Base-by-base conservation (phyloP, 2,329 filamentous ascomycete genomes). In the Sclerotinia borealis region DNA sequence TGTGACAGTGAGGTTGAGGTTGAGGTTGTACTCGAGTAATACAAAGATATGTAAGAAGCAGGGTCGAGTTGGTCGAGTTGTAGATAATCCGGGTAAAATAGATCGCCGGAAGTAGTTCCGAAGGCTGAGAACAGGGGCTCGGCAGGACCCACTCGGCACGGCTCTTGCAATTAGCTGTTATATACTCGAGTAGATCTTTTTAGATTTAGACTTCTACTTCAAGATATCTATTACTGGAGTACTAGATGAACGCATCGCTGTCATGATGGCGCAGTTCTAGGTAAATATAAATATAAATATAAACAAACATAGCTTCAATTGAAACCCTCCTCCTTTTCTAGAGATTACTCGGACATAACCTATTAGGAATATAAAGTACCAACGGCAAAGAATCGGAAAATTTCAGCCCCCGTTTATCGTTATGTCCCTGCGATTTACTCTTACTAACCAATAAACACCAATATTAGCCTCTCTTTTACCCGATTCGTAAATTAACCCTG, bases 401-500 rank as follows among this genome's bases (percentile, higher is more conserved):
- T 34, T 17, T 13, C 27, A 36, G 54, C 39, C 54, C 22, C 54
- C 27, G 15, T 45, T 58, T 45, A 47, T 45, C 39, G 19, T 22
- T 1, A 58, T 34, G 8, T 1, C 54, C 54, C 54, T 45, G 54
- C 29, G 19, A 58, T 51, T 36, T 51, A 45, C 15, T 41, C 29
- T n/a, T 54, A 9, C 47, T 25, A 61, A 34, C 37, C 48, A 61
- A 43, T 55, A 34, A 61, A 10, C 55, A 34, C 37, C 48, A 61
- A 43, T 55, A 34, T 55, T 10, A 29, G 56, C 59, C 6, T 55
- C 59, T 27, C 37, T 19, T 43, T 61, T 61, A 25, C 49, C 59
- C 59, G n/a, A 61, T 61, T n/a, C 37, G 59, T 48, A 43, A 45
- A 55, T 37, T 39, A 48, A n/a, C 51, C 51, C 51, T 36, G 51